These are phyloP conservation scores for Trichoderma orchidacearum DNA, from an alignment of 495 filamentous ascomycete genomes.

Conservation along the genomic window DNA sequence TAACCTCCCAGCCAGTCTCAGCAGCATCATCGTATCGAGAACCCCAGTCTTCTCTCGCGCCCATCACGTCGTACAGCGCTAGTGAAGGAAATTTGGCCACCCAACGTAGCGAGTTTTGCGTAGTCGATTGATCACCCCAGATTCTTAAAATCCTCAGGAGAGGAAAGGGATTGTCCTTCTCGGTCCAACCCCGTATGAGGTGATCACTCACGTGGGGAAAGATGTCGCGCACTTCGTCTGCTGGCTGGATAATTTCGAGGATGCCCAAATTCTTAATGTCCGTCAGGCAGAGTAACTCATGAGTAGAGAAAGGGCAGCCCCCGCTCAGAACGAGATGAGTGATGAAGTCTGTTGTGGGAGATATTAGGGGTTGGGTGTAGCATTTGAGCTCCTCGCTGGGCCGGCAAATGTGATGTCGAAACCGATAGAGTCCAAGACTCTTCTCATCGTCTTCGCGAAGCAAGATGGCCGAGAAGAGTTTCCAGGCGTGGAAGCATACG, in stretches of 20 bases:
- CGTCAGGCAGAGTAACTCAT: conserved; percentile 14
- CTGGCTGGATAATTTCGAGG: conserved; percentile 14
- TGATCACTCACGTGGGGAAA: conserved; percentile 11
- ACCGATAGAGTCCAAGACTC: conserved; percentile 1
- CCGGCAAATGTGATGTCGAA: neutral
- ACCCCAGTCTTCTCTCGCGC: conserved; percentile 8
- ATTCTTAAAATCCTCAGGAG: conserved; percentile 16
- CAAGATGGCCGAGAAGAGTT: conserved; percentile 5
- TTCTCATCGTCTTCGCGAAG: neutral
- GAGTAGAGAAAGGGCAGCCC: conserved; percentile 2
- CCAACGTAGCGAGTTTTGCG: conserved; percentile 10
- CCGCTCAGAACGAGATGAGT: conserved; percentile 13
- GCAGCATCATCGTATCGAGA: neutral
- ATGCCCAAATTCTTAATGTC: conserved; percentile 16
- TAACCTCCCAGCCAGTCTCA: neutral
- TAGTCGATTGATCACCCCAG: conserved; percentile 6
- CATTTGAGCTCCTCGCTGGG: conserved; percentile 5
- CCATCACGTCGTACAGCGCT: conserved; percentile 10
- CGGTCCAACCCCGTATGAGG: conserved; percentile 16
- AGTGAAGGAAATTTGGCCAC: conserved; percentile 12
- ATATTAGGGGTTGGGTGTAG: conserved; percentile 11
- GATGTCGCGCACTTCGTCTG: neutral
- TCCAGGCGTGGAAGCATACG: conserved; percentile 12
- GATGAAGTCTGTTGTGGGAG: conserved; percentile 11
- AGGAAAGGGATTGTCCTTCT: conserved; percentile 11